Evolutionary conservation across 768 basidiomycete species (phyloP).

Genomic region (Rhodotorula kratochvilovae): DNA sequence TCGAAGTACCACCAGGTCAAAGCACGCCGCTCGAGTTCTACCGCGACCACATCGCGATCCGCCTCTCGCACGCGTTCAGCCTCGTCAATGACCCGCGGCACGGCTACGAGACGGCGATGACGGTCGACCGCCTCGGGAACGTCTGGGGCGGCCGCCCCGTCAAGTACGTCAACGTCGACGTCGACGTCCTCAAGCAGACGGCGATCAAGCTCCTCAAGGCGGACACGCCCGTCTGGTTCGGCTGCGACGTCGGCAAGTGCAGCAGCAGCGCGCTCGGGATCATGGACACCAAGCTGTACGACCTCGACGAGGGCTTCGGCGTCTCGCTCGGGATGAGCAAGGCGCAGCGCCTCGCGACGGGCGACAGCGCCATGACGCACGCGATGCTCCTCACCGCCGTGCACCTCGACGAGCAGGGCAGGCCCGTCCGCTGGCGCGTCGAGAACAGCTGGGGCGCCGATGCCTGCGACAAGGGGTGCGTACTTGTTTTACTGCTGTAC

Average conservation of each 20-base stretch:
- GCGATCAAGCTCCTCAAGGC: slow-evolving; percentile 58
- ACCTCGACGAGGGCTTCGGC: slow-evolving; percentile 68
- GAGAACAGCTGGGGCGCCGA: slow-evolving; percentile 91
- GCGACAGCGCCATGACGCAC: slow-evolving; percentile 88
- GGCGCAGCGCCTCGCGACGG: slow-evolving; percentile 72
- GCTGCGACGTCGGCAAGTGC: slow-evolving; percentile 89
- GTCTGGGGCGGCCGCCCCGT: slow-evolving; percentile 81
- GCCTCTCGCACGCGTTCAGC: slow-evolving; percentile 64
- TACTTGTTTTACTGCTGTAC: not conserved
- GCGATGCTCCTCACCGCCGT: slow-evolving; percentile 52
- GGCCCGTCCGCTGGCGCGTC: slow-evolving; percentile 85
- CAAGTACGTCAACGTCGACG: slow-evolving; percentile 53
- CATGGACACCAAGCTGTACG: slow-evolving; percentile 64
- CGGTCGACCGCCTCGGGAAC: slow-evolving; percentile 88
- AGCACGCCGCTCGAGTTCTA: slow-evolving; percentile 76
- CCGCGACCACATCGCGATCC: slow-evolving; percentile 52
- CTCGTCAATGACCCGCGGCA: slow-evolving; percentile 94
- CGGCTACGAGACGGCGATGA: slow-evolving; percentile 70
- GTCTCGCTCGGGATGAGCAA: slow-evolving; percentile 75
- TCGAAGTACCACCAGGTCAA: slow-evolving; percentile 58
- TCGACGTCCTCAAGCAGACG: slow-evolving; percentile 62
- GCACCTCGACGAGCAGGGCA: slow-evolving; percentile 50
- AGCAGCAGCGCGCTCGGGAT: slow-evolving; percentile 67
- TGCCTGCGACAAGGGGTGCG: slow-evolving; percentile 62
- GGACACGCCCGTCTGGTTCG: slow-evolving; percentile 53